Evolutionary conservation across 2,329 filamentous ascomycete genomes (phyloP), one percentile per base, ranked within the genome.

Genomic region (Penicillium sp.): DNA sequence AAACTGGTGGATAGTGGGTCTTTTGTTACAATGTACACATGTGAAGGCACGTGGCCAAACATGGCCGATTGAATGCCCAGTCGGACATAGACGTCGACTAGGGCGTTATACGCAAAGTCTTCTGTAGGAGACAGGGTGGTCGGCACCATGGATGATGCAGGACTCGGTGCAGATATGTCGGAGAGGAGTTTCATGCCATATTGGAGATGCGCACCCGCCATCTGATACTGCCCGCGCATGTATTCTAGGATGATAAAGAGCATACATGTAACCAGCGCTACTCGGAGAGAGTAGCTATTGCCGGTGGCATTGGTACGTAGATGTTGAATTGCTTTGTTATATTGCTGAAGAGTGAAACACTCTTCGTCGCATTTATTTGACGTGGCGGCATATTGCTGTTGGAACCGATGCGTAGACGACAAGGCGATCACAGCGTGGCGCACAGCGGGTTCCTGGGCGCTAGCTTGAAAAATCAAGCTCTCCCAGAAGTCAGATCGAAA

Each of bases 371-470:
- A 26, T 31, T 63, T 60, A 46, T 61, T 59, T n/a, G 33, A 37
- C 17, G 46, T 30, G 31, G 56, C 35, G 11, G 46, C 14, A 33
- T 43, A 35, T 14, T 38, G 37, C 26, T 54, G 47, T 17, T 65
- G 55, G 36, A 57, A 50, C 61, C 64, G 63, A 55, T 75, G 75
- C 0, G 69, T 67, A 5, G 74, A 70, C n/a, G 72, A 71, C 16
- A 79, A 58, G 11, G 77, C 73, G 6, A 78, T 59, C 11, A 75
- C 61, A 3, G 77, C 76, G 63, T 78, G 76, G n/a, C 73, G 59
- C 3, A 79, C 67, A 5, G 76, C 74, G 0, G 75, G 73, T 48
- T 78, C 76, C 10, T 64, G 63, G 3, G 59, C 55, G 46, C 71
- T 72, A 4, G 74, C 73, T 50, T 77, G 75, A 6, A 77, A 57